Percentiles rank a stretch among this genome's conserved stretches.
Conservation (phyloP, 2,329 filamentous ascomycete species). For the Colletotrichum viniferum region DNA sequence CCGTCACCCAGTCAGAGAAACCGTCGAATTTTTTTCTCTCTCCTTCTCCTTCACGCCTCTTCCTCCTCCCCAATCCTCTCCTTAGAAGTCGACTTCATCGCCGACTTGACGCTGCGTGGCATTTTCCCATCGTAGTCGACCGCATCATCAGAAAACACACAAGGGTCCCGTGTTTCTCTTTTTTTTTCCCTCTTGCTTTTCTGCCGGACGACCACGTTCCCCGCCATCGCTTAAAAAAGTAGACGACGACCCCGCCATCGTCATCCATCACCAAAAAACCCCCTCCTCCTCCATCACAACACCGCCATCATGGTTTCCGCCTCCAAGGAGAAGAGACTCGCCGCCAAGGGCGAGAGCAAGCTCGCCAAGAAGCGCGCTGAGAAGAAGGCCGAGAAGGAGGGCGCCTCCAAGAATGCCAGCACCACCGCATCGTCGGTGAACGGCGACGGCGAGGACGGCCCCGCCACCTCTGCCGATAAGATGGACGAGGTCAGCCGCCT, state of each 20-base stretch:
- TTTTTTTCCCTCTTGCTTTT: not conserved
- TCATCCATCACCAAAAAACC: not conserved
- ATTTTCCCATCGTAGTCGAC: not conserved
- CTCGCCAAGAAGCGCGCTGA: conserved; percentile 28
- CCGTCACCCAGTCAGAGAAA: not conserved
- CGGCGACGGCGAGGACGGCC: conserved; percentile 74
- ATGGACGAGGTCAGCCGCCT: conserved; percentile 84
- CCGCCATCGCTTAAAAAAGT: conserved; percentile 21
- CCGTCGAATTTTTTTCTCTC: conserved; percentile 10
- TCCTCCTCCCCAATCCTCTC: not conserved
- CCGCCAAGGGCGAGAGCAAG: conserved; percentile 75
- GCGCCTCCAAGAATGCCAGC: conserved; percentile 59
- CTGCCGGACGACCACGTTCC: conserved; percentile 12
- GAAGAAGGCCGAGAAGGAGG: conserved; percentile 63
- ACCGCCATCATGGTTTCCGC: conserved; percentile 64
- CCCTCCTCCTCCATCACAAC: conserved; percentile 2
- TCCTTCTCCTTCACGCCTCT: conserved; percentile 10
- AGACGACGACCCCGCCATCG: conserved; percentile 15
- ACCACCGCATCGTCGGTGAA: conserved; percentile 66
- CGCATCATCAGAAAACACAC: not conserved
- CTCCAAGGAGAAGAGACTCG: conserved; percentile 73
- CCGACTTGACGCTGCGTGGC: conserved; percentile 18
- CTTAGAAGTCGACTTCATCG: conserved; percentile 15
- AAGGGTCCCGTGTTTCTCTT: not conserved
- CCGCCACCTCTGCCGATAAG: conserved; percentile 75